Conservation (phyloP, 225 moss, liverwort and hornwort genomes). For the Antitrichia curtipendula region DNA sequence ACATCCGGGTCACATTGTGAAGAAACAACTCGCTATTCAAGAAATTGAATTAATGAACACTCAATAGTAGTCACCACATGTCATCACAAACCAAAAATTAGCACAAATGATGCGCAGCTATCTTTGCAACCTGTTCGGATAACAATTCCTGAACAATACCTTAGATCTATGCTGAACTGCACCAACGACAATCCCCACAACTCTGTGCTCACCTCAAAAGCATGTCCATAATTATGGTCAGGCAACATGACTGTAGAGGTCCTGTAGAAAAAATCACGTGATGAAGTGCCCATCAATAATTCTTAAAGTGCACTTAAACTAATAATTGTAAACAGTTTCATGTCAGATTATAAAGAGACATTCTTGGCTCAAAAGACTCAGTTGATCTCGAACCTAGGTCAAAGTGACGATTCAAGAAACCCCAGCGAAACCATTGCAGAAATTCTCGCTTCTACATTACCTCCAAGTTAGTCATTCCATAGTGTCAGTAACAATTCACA, state of each 20-base stretch:
- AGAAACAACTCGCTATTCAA: no score
- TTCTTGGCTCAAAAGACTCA: not conserved
- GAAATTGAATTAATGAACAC: not conserved
- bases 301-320: not conserved
- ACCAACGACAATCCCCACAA: not conserved
- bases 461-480: slow-evolving; percentile 73
- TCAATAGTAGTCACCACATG: not conserved
- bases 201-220: slow-evolving; percentile 84
- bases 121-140: no score
- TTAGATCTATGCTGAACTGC: not conserved
- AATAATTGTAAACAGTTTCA: not conserved
- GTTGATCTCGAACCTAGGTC: not conserved
- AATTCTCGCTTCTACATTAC: not conserved
- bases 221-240: slow-evolving; percentile 74
- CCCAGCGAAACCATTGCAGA: not conserved
- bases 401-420: not conserved
- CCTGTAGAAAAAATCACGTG: slow-evolving; percentile 5
- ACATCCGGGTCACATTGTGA: not conserved
- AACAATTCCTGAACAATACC: not conserved
- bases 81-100: not conserved
- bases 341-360: not conserved
- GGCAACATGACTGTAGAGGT: slow-evolving; percentile 46
- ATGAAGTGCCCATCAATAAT: not conserved
- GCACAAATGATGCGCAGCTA: not conserved
- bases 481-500: slow-evolving; percentile 77